These are phyloP conservation scores for Bodo saltans DNA, from an alignment of 78 protist genomes.

Conservation along the genomic window DNA sequence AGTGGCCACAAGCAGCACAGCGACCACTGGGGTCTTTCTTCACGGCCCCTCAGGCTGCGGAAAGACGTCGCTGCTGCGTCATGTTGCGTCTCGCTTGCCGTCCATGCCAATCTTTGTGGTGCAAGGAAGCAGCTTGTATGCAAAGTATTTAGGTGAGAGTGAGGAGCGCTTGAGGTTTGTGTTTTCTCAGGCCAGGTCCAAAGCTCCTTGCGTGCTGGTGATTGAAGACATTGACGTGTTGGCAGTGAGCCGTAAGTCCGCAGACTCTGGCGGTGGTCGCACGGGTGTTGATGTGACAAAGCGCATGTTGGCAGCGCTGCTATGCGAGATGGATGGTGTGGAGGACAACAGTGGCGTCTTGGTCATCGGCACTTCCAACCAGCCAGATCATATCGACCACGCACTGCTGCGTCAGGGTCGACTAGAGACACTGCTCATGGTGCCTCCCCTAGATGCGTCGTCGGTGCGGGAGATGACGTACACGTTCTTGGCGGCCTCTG, in stretches of 20 bases:
- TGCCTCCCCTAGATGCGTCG: too few relatives aligned
- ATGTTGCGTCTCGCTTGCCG: too few relatives aligned
- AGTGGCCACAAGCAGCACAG: too few relatives aligned
- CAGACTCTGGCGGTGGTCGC: neutral
- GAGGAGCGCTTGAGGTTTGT: neutral
- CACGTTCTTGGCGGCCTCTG: too few relatives aligned
- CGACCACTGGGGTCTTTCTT: too few relatives aligned
- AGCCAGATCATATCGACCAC: neutral
- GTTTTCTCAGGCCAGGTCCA: neutral
- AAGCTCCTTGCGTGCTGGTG: neutral
- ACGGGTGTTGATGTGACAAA: neutral
- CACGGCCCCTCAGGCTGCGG: too few relatives aligned
- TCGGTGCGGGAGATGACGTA: too few relatives aligned
- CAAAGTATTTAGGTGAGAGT: constrained; percentile 3
- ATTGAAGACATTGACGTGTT: constrained; percentile 9
- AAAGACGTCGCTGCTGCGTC: too few relatives aligned
- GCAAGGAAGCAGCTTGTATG: neutral
- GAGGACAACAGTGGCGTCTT: neutral
- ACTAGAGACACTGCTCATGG: too few relatives aligned
- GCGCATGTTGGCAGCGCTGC: constrained; percentile 10
- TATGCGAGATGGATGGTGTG: constrained; percentile 22
- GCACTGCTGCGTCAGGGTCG: constrained; percentile 32
- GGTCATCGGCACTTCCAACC: neutral
- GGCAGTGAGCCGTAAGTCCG: neutral
- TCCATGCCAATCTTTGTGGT: too few relatives aligned